Evolutionary conservation across 805 yeast genomes (phyloP), one percentile per base, ranked within the genome.

Genomic region (Myxozyma melibiosi): DNA sequence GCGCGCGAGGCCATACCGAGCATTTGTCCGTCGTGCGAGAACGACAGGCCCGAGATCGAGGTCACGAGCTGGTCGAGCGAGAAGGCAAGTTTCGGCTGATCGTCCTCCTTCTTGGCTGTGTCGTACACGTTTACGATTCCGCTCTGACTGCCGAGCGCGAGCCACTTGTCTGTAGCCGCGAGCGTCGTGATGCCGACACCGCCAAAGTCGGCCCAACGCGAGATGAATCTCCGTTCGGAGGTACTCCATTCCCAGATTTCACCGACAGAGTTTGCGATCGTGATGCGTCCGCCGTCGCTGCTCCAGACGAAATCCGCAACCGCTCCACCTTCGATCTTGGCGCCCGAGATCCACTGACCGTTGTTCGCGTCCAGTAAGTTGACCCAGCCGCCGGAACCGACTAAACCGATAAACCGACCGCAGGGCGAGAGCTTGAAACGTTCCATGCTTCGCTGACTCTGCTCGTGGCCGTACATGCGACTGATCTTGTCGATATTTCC

Each of bases 91-190:
- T 77, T 80, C 38, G 70, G 74, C 9, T 75, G 70, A 34, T 70
- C 72, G 18, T 63, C 62, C 3, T 62, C 69, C 11, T 68, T 64
- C 25, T 60, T 38, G 40, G 67, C 63, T 8, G 56, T 53, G 69
- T 90, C 96, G 69, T 92, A 94, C 16, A 94, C 75, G 65, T 85
- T 88, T 14, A 94, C 99, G 61, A 90, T 82, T 63, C 99, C 99
- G 66, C 87, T 85, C 63, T 83, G 83, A 67, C 86, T 82, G 35
- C 99, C 99, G 55, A 94, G 76, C 0, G 99, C 99, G 55, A 88
- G 73, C 88, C 89, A 92, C 63, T 89, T 80, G 68, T 85, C 84
- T 22, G 88, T 73, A 51, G 51, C 51, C 4, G 57, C 57, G 24
- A 94, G 73, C 58, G 79, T 81, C 1, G 98, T 90, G 51, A 90